phyloP scores from a whole-genome alignment of 2,329 filamentous ascomycete species.

The Microsporum audouinii region DNA sequence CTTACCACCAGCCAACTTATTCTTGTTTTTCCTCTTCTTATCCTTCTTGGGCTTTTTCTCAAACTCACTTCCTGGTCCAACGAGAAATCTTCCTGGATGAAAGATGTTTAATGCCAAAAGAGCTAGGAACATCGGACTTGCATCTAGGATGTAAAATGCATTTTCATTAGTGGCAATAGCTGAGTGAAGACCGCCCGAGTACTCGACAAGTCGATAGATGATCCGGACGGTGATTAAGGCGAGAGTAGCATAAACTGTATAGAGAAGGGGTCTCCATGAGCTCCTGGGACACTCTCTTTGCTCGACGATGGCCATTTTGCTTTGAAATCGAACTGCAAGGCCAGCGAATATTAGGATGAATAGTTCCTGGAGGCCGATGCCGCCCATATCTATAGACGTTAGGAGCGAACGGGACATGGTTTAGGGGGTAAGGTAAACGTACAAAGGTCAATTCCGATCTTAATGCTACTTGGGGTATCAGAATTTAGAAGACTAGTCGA shows the following conservation, averaged over 20 bases:
- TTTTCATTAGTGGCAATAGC: constrained; percentile 30
- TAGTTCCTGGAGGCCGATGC: constrained; percentile 41
- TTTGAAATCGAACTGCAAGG: constrained; percentile 42
- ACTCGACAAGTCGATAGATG: constrained; percentile 49
- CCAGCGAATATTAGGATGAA: constrained; percentile 41
- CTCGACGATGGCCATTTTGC: constrained; percentile 25
- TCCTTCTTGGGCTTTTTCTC: constrained; percentile 17
- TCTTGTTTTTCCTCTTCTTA: constrained; percentile 7
- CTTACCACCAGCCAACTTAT: neutral
- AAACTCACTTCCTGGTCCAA: constrained; percentile 23
- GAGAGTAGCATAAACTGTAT: constrained; percentile 43
- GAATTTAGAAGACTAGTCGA: constrained; percentile 16
- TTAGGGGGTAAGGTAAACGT: constrained; percentile 14
- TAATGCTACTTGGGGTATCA: constrained; percentile 12
- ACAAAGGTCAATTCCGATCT: constrained; percentile 19
- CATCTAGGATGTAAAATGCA: constrained; percentile 32
- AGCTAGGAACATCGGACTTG: constrained; percentile 30
- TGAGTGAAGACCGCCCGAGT: constrained; percentile 40
- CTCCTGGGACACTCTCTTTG: constrained; percentile 25
- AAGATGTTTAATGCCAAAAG: constrained; percentile 27
- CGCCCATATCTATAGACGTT: constrained; percentile 19
- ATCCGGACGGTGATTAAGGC: constrained; percentile 43
- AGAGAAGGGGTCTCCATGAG: constrained; percentile 29
- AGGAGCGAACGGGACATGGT: neutral
- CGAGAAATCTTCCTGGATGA: constrained; percentile 28